A percentile compares a stretch with the other conserved stretches of the same genome.
Evolutionary conservation across 495 filamentous ascomycete species (phyloP).

Genomic region (Hypoxylon lienhwacheense): DNA sequence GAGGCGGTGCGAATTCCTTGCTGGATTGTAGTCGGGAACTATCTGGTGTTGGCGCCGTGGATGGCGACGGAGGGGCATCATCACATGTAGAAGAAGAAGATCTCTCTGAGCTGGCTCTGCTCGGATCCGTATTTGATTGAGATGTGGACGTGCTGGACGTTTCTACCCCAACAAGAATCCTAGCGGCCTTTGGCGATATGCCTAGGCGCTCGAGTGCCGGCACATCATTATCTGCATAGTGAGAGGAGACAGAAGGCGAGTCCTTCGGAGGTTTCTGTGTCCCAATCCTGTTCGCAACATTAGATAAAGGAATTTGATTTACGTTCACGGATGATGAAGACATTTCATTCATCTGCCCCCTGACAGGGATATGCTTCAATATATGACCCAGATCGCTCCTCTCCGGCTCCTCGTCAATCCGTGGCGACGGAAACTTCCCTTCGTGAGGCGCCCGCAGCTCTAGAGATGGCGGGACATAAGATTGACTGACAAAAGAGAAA

Average conservation of each 20-base stretch:
- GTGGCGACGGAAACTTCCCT: conserved; percentile 24
- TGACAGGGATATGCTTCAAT: conserved; percentile 19
- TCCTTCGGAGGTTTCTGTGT: conserved; percentile 27
- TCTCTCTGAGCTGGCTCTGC: conserved; percentile 43
- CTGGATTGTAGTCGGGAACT: conserved; percentile 51
- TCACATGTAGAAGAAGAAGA: conserved; percentile 52
- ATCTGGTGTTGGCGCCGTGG: conserved; percentile 48
- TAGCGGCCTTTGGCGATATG: conserved; percentile 34
- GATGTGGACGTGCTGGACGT: conserved; percentile 26
- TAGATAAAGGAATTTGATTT: neutral
- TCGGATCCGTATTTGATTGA: conserved; percentile 36
- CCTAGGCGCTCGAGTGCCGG: conserved; percentile 37
- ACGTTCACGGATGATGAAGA: neutral
- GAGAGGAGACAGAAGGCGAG: conserved; percentile 32
- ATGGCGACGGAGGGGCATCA: conserved; percentile 46
- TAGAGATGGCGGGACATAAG: conserved; percentile 33
- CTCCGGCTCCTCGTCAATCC: conserved; percentile 32
- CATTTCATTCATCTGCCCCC: conserved; percentile 7
- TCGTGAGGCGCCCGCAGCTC: conserved; percentile 30
- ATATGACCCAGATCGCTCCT: conserved; percentile 25
- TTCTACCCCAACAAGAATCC: conserved; percentile 27
- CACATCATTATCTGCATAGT: conserved; percentile 38
- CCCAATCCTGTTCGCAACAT: conserved; percentile 1
- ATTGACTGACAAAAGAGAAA: conserved; percentile 33
- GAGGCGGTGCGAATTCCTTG: conserved; percentile 31